Evolutionary conservation across 352 stramenopile species (phyloP).

Genomic region (Thalassiosira exigua): DNA sequence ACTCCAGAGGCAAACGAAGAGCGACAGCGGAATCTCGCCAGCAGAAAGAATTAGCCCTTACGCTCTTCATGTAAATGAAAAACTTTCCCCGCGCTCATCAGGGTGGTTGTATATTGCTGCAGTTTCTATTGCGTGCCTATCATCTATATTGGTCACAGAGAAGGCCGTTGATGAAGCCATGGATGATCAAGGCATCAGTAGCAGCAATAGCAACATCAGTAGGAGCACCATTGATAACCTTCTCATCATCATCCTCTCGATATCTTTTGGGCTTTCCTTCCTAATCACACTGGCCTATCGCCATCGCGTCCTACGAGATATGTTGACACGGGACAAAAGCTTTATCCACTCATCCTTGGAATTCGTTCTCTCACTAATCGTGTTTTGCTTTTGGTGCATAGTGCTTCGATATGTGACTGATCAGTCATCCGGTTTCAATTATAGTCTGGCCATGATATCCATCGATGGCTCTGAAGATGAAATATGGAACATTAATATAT

Average conservation of each 20-base stretch:
- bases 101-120: conserved; percentile 35
- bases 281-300: conserved; percentile 42
- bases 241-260: conserved; percentile 30
- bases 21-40: too few species aligned
- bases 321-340: conserved; percentile 26
- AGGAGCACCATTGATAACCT: conserved; percentile 25
- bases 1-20: neutral
- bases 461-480: conserved; percentile 24
- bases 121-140: conserved; percentile 28
- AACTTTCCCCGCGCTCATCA: conserved; percentile 40
- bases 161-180: conserved; percentile 11
- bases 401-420: conserved; percentile 39
- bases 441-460: conserved; percentile 12
- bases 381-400: conserved; percentile 44
- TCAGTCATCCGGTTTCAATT: conserved; percentile 35
- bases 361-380: conserved; percentile 26
- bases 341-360: conserved; percentile 33
- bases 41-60: conserved; percentile 22
- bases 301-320: conserved; percentile 38
- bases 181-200: conserved; percentile 2
- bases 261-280: conserved; percentile 26
- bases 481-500: conserved; percentile 52
- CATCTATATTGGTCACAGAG: conserved; percentile 26
- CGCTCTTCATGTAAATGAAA: conserved; percentile 31
- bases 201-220: conserved; percentile 14